phyloP scores from a whole-genome alignment of 2,329 filamentous ascomycete genomes.

The Sclerotinia minor region DNA sequence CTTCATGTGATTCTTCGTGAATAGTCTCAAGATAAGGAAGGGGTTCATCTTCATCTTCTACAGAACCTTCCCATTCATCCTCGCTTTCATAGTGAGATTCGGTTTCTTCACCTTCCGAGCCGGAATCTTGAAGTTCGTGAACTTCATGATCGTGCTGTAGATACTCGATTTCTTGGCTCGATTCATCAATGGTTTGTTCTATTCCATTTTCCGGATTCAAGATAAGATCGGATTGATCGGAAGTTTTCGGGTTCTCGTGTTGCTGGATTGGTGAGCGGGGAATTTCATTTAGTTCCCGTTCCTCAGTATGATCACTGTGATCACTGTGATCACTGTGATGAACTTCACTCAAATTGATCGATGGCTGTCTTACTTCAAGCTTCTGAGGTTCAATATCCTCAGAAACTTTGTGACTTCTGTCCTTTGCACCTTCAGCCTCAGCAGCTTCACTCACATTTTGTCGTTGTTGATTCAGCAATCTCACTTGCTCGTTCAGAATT shows the following conservation, averaged over 20 bases:
- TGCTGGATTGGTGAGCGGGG: not conserved
- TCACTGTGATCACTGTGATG: not conserved
- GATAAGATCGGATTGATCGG: not conserved
- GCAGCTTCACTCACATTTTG: not conserved
- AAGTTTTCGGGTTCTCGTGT: not conserved
- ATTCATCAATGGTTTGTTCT: not conserved
- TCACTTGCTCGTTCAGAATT: conserved; percentile 11
- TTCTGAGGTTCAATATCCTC: not conserved
- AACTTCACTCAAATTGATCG: not conserved
- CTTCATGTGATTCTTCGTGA: conserved; percentile 12
- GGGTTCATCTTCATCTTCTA: not conserved
- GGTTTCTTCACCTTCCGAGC: not conserved
- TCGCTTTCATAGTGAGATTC: conserved; percentile 2
- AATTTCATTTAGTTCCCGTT: not conserved
- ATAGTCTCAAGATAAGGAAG: conserved; percentile 22
- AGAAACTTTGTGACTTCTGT: not conserved
- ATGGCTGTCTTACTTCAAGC: not conserved
- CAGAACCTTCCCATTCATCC: conserved; percentile 1
- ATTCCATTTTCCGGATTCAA: not conserved
- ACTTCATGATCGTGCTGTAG: not conserved
- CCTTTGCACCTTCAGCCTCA: not conserved
- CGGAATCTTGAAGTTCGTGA: not conserved
- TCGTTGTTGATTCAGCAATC: not conserved
- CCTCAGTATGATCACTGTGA: not conserved
- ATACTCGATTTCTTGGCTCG: not conserved